Evolutionary conservation across 1,284 basidiomycete species (phyloP), one percentile per base, ranked within the genome.

Genomic region (Cryptococcus deneoformans): DNA sequence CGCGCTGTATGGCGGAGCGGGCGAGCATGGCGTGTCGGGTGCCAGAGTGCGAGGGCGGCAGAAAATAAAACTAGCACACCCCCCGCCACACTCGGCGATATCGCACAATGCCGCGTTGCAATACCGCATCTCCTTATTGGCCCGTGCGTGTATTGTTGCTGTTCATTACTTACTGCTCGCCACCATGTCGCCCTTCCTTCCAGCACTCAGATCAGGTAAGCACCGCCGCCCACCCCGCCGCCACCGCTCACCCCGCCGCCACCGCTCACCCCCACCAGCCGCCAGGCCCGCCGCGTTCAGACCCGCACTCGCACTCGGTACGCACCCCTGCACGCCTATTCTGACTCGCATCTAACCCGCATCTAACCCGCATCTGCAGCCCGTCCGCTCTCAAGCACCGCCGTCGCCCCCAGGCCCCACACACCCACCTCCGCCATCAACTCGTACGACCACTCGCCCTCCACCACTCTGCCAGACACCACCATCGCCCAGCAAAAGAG

Each of bases 401-500:
- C 69, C 54, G 66, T 70, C 57, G 64, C 60, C n/a, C 59, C 63
- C 29, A 58, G 67, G 44, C 65, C 63, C 40, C 54, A 64, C 29
- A 68, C 68, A 2, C 69, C 70, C 16, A 59, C 69, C 14, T 52
- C 69, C 5, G 55, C 62, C 2, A 58, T 73, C 49, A 64, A 69
- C 58, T 49, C 63, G 24, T 53, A 59, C 42, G 62, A 62, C 55
- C 60, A 58, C n/a, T 60, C 61, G 38, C 69, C 68, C 37, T 71
- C 70, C 20, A 72, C 68, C 46, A 69, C 76, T 37, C 75, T 68
- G 39, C 77, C 75, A 5, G 64, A 77, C 52, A 79, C 77, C 40
- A 60, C 68, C 10, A 62, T 81, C 58, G 92, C 92, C 11, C 85
- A 87, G 71, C 82, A 81, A 54, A 88, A 86, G 53, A 90, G 88